These are phyloP conservation scores for Limnomonas spitsbergensis DNA, from an alignment of 139 green algal species.

Conservation along the genomic window DNA sequence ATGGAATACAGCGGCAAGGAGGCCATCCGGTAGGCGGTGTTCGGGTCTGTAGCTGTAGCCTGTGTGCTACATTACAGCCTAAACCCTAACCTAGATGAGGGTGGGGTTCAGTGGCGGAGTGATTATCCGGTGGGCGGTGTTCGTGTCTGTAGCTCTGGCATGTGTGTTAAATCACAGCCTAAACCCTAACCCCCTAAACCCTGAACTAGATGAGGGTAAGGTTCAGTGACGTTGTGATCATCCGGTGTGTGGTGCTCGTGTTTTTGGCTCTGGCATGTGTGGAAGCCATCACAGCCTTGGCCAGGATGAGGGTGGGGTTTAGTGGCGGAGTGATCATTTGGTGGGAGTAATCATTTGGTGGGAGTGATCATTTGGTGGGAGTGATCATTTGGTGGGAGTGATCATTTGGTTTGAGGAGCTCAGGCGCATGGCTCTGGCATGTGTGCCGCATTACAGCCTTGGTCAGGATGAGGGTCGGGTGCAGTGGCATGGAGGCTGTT, in stretches of 20 bases:
- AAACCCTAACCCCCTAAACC: slow-evolving; percentile 94
- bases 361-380: slow-evolving; percentile 92
- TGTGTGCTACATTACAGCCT: no score
- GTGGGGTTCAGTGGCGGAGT: slow-evolving; percentile 77
- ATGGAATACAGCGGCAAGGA: slow-evolving; percentile 78
- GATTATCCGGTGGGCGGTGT: neutral
- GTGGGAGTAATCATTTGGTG: slow-evolving; percentile 78
- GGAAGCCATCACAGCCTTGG: no score
- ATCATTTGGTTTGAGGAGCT: neutral
- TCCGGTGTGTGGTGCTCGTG: neutral
- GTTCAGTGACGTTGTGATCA: slow-evolving; percentile 36
- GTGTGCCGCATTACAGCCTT: no score
- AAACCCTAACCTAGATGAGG: slow-evolving; percentile 93
- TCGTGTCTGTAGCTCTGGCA: no score
- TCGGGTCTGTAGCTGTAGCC: no score
- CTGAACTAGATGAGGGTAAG: slow-evolving; percentile 98
- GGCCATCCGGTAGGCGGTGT: neutral
- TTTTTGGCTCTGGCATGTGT: no score
- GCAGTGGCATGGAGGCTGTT: no score
- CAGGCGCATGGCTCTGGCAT: no score
- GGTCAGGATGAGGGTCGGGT: slow-evolving; percentile 96
- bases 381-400: no score
- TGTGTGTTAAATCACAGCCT: no score
- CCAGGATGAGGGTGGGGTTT: slow-evolving; percentile 97
- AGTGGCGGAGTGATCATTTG: neutral